phyloP scores from a whole-genome alignment of 208 protist genomes.

The Trypanosoma theileri region DNA sequence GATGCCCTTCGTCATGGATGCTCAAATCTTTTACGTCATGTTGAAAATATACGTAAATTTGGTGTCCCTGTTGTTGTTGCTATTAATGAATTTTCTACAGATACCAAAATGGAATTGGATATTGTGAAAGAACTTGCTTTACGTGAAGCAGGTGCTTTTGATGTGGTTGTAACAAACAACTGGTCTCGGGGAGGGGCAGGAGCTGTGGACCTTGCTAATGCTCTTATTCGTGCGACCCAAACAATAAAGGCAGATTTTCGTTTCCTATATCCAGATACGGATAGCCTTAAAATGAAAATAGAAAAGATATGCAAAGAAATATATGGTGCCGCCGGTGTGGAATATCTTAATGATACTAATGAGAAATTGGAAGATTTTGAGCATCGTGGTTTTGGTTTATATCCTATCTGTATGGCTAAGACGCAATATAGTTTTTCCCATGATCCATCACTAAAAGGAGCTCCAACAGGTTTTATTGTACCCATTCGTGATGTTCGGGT shows the following conservation, averaged over 20 bases:
- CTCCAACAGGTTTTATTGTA: slow-evolving; percentile 87
- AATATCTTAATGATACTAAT: slow-evolving; percentile 87
- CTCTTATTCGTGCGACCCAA: slow-evolving; percentile 74
- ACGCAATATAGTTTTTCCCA: slow-evolving; percentile 96
- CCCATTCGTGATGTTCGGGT: slow-evolving; percentile 94
- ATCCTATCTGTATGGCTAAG: slow-evolving; percentile 98
- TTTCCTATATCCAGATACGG: slow-evolving; percentile 89
- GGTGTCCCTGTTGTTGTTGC: slow-evolving; percentile 96
- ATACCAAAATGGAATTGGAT: slow-evolving; percentile 91
- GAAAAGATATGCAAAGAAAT: slow-evolving; percentile 95
- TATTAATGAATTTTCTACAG: slow-evolving; percentile 94
- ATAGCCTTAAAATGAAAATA: slow-evolving; percentile 96
- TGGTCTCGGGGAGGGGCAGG: slow-evolving; percentile 92
- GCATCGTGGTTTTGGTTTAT: slow-evolving; percentile 72
- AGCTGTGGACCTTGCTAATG: slow-evolving; percentile 86
- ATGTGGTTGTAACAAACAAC: slow-evolving; percentile 92
- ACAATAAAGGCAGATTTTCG: slow-evolving; percentile 81
- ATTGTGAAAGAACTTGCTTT: slow-evolving; percentile 69
- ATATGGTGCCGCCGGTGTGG: slow-evolving; percentile 92
- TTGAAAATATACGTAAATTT: slow-evolving; percentile 94
- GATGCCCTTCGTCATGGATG: slow-evolving; percentile 86
- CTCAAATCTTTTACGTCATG: slow-evolving; percentile 93
- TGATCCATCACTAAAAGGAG: slow-evolving; percentile 89
- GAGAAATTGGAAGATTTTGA: slow-evolving; percentile 89
- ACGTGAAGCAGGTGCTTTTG: slow-evolving; percentile 82